Evolutionary conservation across 2,329 filamentous ascomycete species (phyloP).

Genomic region (Allantophomopsis cytisporea): DNA sequence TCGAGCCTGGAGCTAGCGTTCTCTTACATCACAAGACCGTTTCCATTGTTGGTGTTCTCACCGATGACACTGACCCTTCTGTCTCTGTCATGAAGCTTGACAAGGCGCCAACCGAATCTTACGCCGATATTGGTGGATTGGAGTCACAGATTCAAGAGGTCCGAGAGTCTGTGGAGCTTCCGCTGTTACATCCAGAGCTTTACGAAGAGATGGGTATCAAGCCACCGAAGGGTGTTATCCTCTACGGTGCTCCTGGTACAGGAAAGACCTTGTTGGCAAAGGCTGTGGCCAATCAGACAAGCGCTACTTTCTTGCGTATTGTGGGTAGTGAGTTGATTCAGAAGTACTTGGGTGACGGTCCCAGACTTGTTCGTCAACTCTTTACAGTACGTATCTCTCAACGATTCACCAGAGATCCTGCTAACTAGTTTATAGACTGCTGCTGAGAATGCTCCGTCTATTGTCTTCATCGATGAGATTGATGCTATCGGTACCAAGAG

Average conservation of each 20-base stretch:
- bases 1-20: slow-evolving; percentile 92
- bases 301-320: slow-evolving; percentile 92
- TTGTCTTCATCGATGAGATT: slow-evolving; percentile 99
- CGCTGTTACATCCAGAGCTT: slow-evolving; percentile 85
- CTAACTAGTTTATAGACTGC: slow-evolving; percentile 46
- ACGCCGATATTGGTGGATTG: slow-evolving; percentile 94
- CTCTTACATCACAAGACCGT: slow-evolving; percentile 95
- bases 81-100: slow-evolving; percentile 99
- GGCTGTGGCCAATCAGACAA: slow-evolving; percentile 97
- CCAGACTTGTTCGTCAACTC: slow-evolving; percentile 85
- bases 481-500: slow-evolving; percentile 98
- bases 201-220: slow-evolving; percentile 99
- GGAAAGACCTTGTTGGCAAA: slow-evolving; percentile 94
- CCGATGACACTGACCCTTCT: slow-evolving; percentile 87
- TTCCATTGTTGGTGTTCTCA: slow-evolving; percentile 92
- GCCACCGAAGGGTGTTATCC: slow-evolving; percentile 96
- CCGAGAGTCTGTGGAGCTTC: slow-evolving; percentile 89
- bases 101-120: slow-evolving; percentile 95
- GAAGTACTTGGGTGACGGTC: slow-evolving; percentile 95
- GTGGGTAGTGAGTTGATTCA: slow-evolving; percentile 96
- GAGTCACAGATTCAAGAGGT: slow-evolving; percentile 97
- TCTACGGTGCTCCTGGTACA: slow-evolving; percentile 93
- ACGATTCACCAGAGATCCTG: not conserved
- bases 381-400: slow-evolving; percentile 50
- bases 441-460: slow-evolving; percentile 89